These are phyloP conservation scores for sweet orange (Citrus sinensis) DNA, from an alignment of 345 rosid species.

Conservation along the genomic window DNA sequence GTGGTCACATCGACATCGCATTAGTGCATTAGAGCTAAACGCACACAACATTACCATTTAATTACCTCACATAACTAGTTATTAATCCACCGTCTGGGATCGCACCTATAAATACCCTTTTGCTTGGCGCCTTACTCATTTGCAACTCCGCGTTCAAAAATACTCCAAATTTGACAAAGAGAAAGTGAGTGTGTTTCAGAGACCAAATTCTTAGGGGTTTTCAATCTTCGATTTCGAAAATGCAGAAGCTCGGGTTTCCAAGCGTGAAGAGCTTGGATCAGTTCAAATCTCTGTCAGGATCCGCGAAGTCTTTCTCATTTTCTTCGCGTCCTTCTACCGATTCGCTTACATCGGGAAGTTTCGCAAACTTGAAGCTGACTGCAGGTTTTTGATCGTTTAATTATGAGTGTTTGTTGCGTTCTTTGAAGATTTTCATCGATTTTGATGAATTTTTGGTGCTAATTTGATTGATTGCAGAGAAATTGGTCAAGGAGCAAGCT, in stretches of 20 bases:
- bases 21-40: background rate
- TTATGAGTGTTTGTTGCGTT: background rate
- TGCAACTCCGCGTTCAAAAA: background rate
- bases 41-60: background rate
- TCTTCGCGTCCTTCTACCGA: constrained; percentile 52
- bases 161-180: background rate
- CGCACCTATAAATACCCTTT: background rate
- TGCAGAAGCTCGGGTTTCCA: constrained; percentile 76
- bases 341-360: constrained; percentile 56
- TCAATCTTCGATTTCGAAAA: constrained; percentile 18
- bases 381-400: constrained; percentile 51
- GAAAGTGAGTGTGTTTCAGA: background rate
- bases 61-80: background rate
- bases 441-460: constrained; percentile 23
- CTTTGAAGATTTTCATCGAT: background rate
- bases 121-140: constrained; percentile 8
- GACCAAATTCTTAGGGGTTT: constrained; percentile 11
- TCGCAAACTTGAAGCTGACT: constrained; percentile 72
- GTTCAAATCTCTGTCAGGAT: constrained; percentile 45
- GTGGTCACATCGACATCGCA: too few species aligned
- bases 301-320: constrained; percentile 51
- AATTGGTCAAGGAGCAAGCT: constrained; percentile 87
- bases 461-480: constrained; percentile 49
- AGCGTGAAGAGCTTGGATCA: constrained; percentile 67
- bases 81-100: too few species aligned